Conservation (phyloP, 2,329 filamentous ascomycete genomes). For the Trichoderma atrobrunneum region DNA sequence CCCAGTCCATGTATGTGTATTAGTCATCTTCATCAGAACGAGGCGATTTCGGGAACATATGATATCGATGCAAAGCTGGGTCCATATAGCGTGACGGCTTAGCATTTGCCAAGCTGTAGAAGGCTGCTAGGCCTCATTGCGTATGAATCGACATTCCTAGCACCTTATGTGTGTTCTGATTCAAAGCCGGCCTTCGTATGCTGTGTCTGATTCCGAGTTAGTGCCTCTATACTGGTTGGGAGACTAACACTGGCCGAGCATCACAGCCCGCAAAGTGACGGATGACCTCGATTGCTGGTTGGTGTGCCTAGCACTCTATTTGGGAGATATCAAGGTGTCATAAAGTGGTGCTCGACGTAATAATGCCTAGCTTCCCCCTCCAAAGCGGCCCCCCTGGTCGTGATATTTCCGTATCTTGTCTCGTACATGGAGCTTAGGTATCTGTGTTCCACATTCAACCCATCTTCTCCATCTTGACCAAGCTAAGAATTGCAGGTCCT, state of each 20-base stretch:
- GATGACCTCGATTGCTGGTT: not conserved
- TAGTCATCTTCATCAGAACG: not conserved
- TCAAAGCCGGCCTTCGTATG: not conserved
- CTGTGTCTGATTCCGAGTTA: not conserved
- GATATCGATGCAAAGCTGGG: conserved; percentile 10
- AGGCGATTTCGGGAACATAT: not conserved
- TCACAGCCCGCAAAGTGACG: not conserved
- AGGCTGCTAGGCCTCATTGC: not conserved
- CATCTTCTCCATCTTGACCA: not conserved
- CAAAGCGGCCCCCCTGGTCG: not conserved
- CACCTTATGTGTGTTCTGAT: not conserved
- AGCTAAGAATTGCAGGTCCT: not conserved
- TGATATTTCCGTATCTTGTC: conserved; percentile 10
- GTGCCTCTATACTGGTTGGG: not conserved
- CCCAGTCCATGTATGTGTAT: not conserved
- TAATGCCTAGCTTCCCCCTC: not conserved
- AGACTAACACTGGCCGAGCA: not conserved
- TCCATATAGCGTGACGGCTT: not conserved
- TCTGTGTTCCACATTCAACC: not conserved
- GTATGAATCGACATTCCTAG: not conserved
- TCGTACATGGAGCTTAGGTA: conserved; percentile 3
- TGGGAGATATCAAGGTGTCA: conserved; percentile 6
- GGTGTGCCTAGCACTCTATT: conserved; percentile 2
- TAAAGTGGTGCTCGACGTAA: conserved; percentile 12
- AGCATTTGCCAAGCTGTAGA: not conserved